Base-by-base conservation (phyloP, 257 asterid species). In the Penstemon barbatus region DNA sequence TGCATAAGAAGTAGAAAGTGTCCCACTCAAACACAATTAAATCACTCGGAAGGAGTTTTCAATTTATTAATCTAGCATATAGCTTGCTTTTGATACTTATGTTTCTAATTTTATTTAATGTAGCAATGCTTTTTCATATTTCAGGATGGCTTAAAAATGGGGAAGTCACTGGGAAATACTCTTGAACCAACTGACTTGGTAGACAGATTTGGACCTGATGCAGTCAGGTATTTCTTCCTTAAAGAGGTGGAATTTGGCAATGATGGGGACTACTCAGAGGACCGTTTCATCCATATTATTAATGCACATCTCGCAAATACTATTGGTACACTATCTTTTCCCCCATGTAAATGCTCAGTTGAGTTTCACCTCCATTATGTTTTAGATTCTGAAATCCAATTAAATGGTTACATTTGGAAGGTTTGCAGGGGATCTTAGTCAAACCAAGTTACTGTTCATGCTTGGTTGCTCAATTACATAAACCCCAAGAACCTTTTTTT, bases 71-170 rank as follows among this genome's bases (percentile, higher is more conserved):
- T 65, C 51, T 18, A n/a, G 9, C 54, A 5, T 12, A 15, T 43
- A 13, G 33, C 51, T 11, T 41, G 50, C 51, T 46, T 50, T 25
- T n/a, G 36, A 42, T 25, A 12, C 11, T 40, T 45, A 49, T 40
- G 46, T 71, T 50, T 55, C 52, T 68, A 25, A 25, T 78, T 71
- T 40, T 63, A 67, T 60, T 64, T 25, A 77, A 71, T 74, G 63
- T 61, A 63, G 81, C 52, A 48, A 74, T 76, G 72, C 65, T 73
- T 72, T 66, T 77, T 61, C 66, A 48, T 25, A 69, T 74, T 49
- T 43, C 81, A 93, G 99, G 99, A 88, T 78, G 97, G 99, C 69
- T 70, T 87, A 89, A 93, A 93, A 86, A 93, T 93, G 99, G 99
- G 99, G 8, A 93, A 93, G 75, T 85, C 99, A 38, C 78, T 93